A percentile compares a stretch with the other conserved stretches of the same genome.
Conservation (phyloP, 306 rosid genomes). For the Gleditsia sinensis region DNA sequence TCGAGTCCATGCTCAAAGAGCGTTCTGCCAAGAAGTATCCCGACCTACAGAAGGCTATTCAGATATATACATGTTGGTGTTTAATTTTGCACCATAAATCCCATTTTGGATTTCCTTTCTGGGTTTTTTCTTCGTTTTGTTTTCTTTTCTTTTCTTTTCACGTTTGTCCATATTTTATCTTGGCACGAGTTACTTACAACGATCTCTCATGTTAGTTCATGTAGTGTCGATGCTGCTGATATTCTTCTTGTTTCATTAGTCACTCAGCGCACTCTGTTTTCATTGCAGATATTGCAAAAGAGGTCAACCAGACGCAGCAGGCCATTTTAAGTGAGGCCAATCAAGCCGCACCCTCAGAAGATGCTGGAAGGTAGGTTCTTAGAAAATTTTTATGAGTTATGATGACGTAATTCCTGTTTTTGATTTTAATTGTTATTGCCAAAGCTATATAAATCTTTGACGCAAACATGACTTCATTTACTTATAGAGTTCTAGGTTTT, state of each 20-base stretch:
- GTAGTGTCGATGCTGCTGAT: conserved; percentile 14
- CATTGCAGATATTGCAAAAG: conserved; percentile 61
- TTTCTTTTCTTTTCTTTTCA: background rate
- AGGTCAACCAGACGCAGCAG: conserved; percentile 52
- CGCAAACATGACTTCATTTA: background rate
- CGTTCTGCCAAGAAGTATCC: conserved; percentile 72
- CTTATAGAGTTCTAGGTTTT: too few species aligned
- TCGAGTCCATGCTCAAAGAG: conserved; percentile 96
- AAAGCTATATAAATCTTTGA: background rate
- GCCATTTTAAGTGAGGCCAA: conserved; percentile 42
- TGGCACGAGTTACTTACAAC: background rate
- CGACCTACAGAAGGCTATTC: conserved; percentile 84
- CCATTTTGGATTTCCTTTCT: conserved; percentile 15
- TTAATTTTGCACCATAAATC: conserved; percentile 27
- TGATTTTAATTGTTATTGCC: background rate
- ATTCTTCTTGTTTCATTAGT: background rate
- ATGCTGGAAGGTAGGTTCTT: conserved; percentile 61
- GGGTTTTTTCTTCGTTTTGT: too few species aligned
- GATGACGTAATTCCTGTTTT: background rate
- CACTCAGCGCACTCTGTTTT: background rate
- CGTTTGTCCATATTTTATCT: background rate
- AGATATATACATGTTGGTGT: conserved; percentile 60
- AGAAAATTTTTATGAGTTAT: background rate
- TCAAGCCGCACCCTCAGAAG: conserved; percentile 56
- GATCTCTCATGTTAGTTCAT: background rate